These are phyloP conservation scores for Acanthamoeba polyphaga DNA, from an alignment of 208 protist genomes.

Conservation along the genomic window DNA sequence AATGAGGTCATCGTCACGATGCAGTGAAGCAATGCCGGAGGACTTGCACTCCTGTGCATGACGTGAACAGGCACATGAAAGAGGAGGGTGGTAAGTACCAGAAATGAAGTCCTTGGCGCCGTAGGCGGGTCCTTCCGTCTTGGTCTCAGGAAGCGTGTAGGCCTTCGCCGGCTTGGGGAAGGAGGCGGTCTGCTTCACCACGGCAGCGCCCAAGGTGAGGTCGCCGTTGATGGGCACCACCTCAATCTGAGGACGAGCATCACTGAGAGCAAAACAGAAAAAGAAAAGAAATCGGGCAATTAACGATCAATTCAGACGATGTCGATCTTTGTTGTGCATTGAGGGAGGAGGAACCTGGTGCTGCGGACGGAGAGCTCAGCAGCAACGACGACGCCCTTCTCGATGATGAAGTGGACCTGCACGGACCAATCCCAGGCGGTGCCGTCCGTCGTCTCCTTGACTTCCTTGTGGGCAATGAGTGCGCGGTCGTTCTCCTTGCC, in stretches of 20 bases:
- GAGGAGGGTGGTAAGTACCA: background rate
- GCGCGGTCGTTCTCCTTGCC: slow-evolving; percentile 18
- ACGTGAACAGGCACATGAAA: background rate
- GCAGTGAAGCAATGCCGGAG: no score
- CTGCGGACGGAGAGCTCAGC: background rate
- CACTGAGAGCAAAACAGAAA: background rate
- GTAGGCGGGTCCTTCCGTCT: slow-evolving; percentile 1
- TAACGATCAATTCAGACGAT: background rate
- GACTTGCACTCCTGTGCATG: background rate
- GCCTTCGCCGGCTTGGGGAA: slow-evolving; percentile 18
- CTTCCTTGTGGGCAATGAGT: background rate
- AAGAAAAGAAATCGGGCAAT: background rate
- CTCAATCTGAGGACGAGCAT: slow-evolving; percentile 13
- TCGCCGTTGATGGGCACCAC: slow-evolving; percentile 23
- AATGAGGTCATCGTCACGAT: background rate
- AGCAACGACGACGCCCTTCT: slow-evolving; percentile 44
- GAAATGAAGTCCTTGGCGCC: background rate
- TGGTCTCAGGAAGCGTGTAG: background rate
- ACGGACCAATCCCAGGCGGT: slow-evolving; percentile 9
- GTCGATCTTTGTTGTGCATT: background rate
- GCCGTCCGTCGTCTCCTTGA: background rate
- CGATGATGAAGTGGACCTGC: slow-evolving; percentile 30
- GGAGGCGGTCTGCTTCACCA: slow-evolving; percentile 21
- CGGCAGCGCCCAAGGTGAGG: background rate
- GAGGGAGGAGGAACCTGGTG: background rate